Conservation (phyloP, 202 grass and related monocot genomes). For the Zizania palustris region DNA sequence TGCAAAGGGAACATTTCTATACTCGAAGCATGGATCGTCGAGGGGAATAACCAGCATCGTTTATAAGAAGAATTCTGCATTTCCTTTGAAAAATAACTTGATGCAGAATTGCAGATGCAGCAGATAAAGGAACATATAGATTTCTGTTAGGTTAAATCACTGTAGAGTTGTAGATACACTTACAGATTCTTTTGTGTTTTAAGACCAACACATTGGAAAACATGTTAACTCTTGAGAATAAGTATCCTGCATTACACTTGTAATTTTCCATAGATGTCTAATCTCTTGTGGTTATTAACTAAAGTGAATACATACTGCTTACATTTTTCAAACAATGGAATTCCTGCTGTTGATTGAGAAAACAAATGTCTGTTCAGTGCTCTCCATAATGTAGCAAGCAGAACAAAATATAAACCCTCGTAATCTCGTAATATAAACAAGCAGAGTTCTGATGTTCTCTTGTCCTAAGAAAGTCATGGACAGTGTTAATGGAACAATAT, state of each 20-base stretch:
- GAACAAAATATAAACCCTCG: not conserved
- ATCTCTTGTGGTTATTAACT: not conserved
- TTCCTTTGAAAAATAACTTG: not conserved
- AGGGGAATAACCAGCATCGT: constrained; percentile 17
- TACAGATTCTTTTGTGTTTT: not conserved
- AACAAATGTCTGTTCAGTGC: no score
- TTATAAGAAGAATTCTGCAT: not conserved
- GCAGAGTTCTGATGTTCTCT: not conserved
- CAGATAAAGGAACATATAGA: not conserved
- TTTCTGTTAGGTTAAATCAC: not conserved
- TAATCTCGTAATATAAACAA: no score
- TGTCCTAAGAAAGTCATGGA: not conserved
- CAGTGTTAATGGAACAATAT: not conserved
- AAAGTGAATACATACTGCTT: not conserved
- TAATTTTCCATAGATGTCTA: not conserved
- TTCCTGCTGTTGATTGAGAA: constrained; percentile 5
- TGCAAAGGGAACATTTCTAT: no score
- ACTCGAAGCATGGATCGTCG: no score
- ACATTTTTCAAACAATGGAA: constrained; percentile 1
- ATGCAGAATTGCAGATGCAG: constrained; percentile 24
- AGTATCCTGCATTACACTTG: not conserved
- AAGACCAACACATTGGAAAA: not conserved
- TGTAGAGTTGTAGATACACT: not conserved
- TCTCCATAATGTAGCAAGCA: no score
- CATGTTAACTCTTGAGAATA: not conserved